Conservation (phyloP, 108 stramenopile genomes). For the Nannochloropsis gaditana region DNA sequence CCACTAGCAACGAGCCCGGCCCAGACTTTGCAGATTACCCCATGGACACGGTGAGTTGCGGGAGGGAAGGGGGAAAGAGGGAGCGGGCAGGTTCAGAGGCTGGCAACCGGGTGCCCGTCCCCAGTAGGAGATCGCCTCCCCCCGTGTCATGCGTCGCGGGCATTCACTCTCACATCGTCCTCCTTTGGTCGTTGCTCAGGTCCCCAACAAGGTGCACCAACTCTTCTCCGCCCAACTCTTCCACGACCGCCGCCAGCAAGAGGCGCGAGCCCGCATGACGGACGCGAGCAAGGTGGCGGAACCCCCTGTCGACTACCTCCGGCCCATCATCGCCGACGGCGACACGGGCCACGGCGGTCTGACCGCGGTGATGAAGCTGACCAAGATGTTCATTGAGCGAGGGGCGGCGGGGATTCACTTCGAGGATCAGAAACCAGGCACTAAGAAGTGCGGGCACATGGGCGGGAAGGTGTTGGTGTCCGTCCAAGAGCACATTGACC, state of each 20-base stretch:
- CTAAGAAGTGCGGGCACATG: slow-evolving; percentile 92
- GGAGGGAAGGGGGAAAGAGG: neutral
- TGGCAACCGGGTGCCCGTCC: neutral
- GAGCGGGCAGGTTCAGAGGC: neutral
- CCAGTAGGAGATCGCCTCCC: neutral
- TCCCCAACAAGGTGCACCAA: slow-evolving; percentile 69
- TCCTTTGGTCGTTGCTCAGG: neutral
- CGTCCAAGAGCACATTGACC: slow-evolving; percentile 89
- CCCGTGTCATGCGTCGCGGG: neutral
- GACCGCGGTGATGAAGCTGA: slow-evolving; percentile 88
- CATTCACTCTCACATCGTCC: too few species aligned
- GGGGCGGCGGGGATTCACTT: slow-evolving; percentile 76
- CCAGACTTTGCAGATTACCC: slow-evolving; percentile 78
- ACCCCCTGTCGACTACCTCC: slow-evolving; percentile 74
- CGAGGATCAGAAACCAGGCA: slow-evolving; percentile 73
- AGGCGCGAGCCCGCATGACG: slow-evolving; percentile 67
- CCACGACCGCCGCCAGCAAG: slow-evolving; percentile 82
- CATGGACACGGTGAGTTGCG: slow-evolving; percentile 36
- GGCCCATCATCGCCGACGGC: slow-evolving; percentile 88
- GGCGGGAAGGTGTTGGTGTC: slow-evolving; percentile 70
- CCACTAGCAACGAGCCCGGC: slow-evolving; percentile 86
- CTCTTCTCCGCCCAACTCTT: slow-evolving; percentile 81
- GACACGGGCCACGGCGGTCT: slow-evolving; percentile 81
- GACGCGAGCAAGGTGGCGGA: slow-evolving; percentile 53
- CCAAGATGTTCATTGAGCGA: slow-evolving; percentile 84